These are phyloP conservation scores for Coemansia aciculifera DNA, from an alignment of 192 early-diverging fungal genomes.

Conservation along the genomic window DNA sequence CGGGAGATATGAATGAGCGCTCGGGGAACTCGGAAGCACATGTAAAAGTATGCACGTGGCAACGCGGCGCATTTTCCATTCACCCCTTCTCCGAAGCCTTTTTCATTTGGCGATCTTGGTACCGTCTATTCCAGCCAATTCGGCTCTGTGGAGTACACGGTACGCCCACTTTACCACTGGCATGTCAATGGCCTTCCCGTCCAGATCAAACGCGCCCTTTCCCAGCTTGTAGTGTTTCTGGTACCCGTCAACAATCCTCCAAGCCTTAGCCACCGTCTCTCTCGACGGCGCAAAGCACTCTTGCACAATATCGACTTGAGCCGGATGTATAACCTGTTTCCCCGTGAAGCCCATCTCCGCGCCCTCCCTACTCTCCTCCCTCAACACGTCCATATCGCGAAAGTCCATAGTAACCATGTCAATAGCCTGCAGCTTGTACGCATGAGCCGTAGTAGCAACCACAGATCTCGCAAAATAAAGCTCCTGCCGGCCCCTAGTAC, in stretches of 20 bases:
- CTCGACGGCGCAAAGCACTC: conserved; percentile 70
- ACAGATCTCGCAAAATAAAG: conserved; percentile 78
- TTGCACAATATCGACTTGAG: conserved; percentile 84
- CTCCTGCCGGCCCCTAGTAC: conserved; percentile 72
- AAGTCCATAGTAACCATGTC: conserved; percentile 94
- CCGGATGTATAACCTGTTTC: conserved; percentile 95
- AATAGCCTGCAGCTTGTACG: conserved; percentile 87
- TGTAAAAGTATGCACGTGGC: not conserved
- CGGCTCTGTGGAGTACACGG: conserved; percentile 65
- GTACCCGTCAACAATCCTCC: conserved; percentile 71
- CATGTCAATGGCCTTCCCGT: conserved; percentile 92
- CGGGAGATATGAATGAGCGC: too few species aligned
- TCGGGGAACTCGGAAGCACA: not conserved
- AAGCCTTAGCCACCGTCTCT: conserved; percentile 66
- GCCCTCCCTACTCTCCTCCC: conserved; percentile 83
- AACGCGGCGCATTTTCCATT: not conserved
- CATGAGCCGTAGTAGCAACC: conserved; percentile 78
- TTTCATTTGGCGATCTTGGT: not conserved
- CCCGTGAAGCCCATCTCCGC: conserved; percentile 92
- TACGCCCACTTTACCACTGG: conserved; percentile 92
- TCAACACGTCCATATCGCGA: conserved; percentile 63
- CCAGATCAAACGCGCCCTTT: conserved; percentile 85
- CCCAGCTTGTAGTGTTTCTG: conserved; percentile 66
- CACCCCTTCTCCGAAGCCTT: not conserved
- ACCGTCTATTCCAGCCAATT: conserved; percentile 56